Conservation (phyloP, 352 stramenopile species). For the Pythium rishiriense region DNA sequence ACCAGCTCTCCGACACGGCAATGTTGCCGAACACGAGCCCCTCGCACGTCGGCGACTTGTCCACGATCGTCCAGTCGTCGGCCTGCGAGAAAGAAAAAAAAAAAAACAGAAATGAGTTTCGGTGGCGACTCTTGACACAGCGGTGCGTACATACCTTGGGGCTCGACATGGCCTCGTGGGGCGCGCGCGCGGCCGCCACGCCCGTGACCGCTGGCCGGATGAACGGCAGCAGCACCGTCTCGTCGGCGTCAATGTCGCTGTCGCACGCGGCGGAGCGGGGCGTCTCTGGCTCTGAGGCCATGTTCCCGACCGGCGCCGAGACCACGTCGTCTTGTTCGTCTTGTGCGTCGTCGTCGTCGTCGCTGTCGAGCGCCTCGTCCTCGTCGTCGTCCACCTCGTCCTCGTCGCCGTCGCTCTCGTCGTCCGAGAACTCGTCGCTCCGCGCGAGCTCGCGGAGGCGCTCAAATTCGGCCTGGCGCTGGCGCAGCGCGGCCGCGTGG, state of each 20-base stretch:
- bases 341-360: constrained; percentile 5
- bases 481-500: constrained; percentile 41
- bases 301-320: neutral
- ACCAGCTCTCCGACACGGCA: constrained; percentile 24
- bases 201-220: constrained; percentile 37
- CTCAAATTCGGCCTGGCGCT: constrained; percentile 54
- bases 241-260: constrained; percentile 41
- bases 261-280: constrained; percentile 14
- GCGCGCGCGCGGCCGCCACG: constrained; percentile 31
- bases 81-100: constrained; percentile 28
- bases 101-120: constrained; percentile 10
- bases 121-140: neutral
- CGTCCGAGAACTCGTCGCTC: constrained; percentile 83
- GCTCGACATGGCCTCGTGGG: constrained; percentile 36
- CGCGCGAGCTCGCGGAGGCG: constrained; percentile 69
- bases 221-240: constrained; percentile 61
- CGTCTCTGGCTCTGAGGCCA: neutral
- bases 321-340: neutral
- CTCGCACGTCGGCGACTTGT: constrained; percentile 80
- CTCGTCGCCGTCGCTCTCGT: constrained; percentile 74
- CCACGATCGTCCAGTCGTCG: constrained; percentile 76
- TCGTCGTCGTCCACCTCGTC: constrained; percentile 43
- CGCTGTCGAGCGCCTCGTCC: constrained; percentile 31
- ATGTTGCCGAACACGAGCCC: constrained; percentile 13
- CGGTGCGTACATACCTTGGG: constrained; percentile 37